Base-by-base conservation (phyloP, 2,329 filamentous ascomycete genomes). In the Nectriaceae sp. region DNA sequence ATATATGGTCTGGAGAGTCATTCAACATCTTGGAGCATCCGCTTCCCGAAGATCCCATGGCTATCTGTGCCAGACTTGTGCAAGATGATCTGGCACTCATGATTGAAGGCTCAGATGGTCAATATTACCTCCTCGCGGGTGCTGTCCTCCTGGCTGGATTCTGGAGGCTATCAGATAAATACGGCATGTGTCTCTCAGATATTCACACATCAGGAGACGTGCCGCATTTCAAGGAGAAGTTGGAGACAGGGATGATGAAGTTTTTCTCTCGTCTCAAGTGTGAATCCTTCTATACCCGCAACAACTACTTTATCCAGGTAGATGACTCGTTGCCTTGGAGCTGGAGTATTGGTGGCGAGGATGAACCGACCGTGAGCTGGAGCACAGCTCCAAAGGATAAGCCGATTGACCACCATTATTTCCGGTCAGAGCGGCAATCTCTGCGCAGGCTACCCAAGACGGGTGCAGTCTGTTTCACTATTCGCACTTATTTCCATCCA, bases 301-400 rank as follows among this genome's bases (percentile, higher is more conserved):
- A 92, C 65, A 93, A 94, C 65, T 95, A 94, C 70, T 95, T 95
- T 72, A 80, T 95, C 54, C 90, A 95, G 70, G 89, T 94, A 1
- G 90, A 95, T 62, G 88, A 91, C 47, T 70, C 78, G 4, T 74
- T 96, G 2, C 75, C 87, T 1, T 95, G 90, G 90, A 89, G 85
- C 50, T 72, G 76, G 61, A 89, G 83, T 59, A 92, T 95, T 56
- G 90, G 90, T 0, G 59, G 71, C 15, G 90, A 95, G 67, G 88
- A 95, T 64, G 69, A 71, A 1, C 70, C 73, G 0, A 74, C 75
- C 0, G 80, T 85, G 2, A 85, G 84, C 36, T 95, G 90, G 90
- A 82, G 79, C 62, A 89, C 86, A 4, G 88, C 89, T 2, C 80
- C 89, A 68, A 89, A 89, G 70, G 78, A 90, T 61, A 82, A 80